Evolutionary conservation across 257 asterid species (phyloP), one percentile per base, ranked within the genome.

Genomic region (Haberlea rhodopensis): DNA sequence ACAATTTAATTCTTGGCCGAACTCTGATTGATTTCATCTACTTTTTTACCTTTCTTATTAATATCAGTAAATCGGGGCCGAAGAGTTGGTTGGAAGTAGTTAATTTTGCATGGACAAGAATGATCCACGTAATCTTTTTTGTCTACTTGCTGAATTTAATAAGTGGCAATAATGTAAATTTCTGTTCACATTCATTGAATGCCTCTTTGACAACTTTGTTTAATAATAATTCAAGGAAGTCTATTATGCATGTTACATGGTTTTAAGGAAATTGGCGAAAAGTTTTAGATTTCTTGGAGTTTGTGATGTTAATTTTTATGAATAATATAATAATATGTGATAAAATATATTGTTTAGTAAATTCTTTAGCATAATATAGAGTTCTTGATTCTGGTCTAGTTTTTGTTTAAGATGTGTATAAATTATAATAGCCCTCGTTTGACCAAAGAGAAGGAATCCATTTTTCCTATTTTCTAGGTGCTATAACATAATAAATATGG

Each of bases 81-180:
- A 5, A 7, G 71, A 59, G 48, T 57, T 40, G 1, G 69, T 68
- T 64, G 71, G 55, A 31, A 52, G 48, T 77, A 52, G 28, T 53
- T 15, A 31, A 43, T 46, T 34, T 72, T 82, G 76, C 82, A 59
- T 67, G 91, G 91, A 72, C 79, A 19, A 53, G 51, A 79, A 72
- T 76, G 82, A 70, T 84, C 85, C 96, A 86, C 95, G 89, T 82
- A 40, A 13, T 20, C 66, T 29, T 3, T 67, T 69, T 27, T 23
- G 46, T 20, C 10, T 24, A n/a, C 57, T 65, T 55, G 23, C 13
- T 62, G 51, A 10, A 61, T 54, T 53, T 48, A 23, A 26, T 23
- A 16, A 21, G 66, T 59, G 72, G 68, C n/a, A 58, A 3, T 49
- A 4, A 1, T 34, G 19, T 5, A 37, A 15, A 19, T 6, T 49